Evolutionary conservation across 345 rosid species (phyloP).

Genomic region (Melaleuca alternifolia): DNA sequence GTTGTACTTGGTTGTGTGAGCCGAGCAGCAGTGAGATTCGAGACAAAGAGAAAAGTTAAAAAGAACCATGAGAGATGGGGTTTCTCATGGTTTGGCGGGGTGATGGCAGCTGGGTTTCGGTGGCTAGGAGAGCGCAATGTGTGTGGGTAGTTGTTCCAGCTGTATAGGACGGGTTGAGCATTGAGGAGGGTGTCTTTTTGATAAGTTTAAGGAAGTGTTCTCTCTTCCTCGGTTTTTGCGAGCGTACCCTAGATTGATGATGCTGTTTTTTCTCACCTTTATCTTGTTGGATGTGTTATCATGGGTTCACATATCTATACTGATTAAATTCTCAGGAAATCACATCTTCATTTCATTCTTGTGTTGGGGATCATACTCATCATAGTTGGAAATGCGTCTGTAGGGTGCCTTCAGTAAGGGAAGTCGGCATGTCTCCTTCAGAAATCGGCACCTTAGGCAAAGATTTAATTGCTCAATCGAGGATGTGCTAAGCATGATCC

Average conservation of each 20-base stretch:
- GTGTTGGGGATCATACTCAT: neutral
- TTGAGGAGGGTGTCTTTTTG: conserved; percentile 4
- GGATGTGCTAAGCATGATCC: neutral
- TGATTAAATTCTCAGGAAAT: neutral
- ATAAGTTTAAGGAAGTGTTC: neutral
- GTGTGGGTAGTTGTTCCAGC: conserved; percentile 27
- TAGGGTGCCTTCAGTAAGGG: neutral
- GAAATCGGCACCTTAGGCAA: neutral
- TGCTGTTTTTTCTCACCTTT: conserved; percentile 3
- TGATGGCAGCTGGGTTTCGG: conserved; percentile 9
- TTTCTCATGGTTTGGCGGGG: neutral
- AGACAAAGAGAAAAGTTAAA: neutral
- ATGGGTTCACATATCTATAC: neutral
- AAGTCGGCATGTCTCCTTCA: neutral
- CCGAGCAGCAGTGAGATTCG: neutral
- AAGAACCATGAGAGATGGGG: conserved; percentile 2
- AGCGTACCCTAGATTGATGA: conserved; percentile 12
- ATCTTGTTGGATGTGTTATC: neutral
- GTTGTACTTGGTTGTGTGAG: conserved; percentile 8
- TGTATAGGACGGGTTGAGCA: conserved; percentile 16
- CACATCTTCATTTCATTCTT: neutral
- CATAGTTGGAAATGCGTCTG: neutral
- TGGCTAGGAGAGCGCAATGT: neutral
- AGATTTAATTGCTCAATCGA: neutral
- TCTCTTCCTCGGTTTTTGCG: conserved; percentile 11